Base-by-base conservation (phyloP, 1,284 basidiomycete genomes). In the Schizophyllum amplum region DNA sequence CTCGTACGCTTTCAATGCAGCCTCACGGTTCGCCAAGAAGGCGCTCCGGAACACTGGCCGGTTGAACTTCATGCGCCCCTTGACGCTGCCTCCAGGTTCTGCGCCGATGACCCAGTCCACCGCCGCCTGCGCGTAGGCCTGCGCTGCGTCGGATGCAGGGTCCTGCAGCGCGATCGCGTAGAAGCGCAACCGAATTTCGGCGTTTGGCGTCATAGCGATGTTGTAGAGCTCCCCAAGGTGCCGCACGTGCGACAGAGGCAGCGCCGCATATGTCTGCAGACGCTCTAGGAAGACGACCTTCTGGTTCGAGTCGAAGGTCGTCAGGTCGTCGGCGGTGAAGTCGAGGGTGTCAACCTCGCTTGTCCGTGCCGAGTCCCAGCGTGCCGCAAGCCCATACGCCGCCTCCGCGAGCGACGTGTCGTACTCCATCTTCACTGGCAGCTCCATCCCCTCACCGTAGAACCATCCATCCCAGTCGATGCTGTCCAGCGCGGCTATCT, bases 401-500 rank as follows among this genome's bases (percentile, higher is more conserved):
- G 82, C 74, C 59, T 84, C 76, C 0, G 93, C 92, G 20, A 98
- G 78, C 0, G 87, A 82, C 26, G 81, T 80, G 66, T 98, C 94
- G 65, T 96, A 98, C 63, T 87, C 77, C 72, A 94, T 80, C 66
- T 89, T 75, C 1, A 87, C 90, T 0, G 92, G 93, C 17, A 97
- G 80, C 60, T 85, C 76, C 6, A 78, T 62, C 0, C 94, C 93
- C 68, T 90, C 86, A 47, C 94, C 94, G 65, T 90, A 82, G 50
- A 97, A 75, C 94, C 94, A 98, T 48, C 81, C 92, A 67, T 94
- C 73, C 84, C 88, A 95, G 66, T 94, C 84, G 47, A 97, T 79
- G 54, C 73, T 78, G 62, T 89, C 78, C 42, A 98, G 78, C 26
- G 81, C 79, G 61, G 84, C 80, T 56, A 88, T 72, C 66, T 90